Evolutionary conservation across 2,329 filamentous ascomycete species (phyloP).

Genomic region (Volutella citrinella): DNA sequence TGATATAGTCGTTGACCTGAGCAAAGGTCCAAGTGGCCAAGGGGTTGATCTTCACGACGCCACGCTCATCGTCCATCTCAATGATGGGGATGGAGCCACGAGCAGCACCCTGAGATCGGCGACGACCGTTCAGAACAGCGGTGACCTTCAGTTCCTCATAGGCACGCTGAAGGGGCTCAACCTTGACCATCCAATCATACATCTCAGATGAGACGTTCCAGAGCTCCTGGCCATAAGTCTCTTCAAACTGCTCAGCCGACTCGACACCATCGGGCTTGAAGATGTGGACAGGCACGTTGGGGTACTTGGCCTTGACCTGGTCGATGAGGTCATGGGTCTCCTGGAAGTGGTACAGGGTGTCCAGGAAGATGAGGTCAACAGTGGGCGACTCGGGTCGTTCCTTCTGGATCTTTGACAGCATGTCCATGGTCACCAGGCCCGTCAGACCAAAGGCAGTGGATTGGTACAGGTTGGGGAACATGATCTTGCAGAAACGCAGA

Average conservation of each 20-base stretch:
- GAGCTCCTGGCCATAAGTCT: conserved; percentile 74
- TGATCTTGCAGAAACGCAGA: conserved; percentile 85
- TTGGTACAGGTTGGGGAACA: conserved; percentile 86
- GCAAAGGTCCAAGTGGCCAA: conserved; percentile 91
- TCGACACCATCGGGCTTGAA: conserved; percentile 81
- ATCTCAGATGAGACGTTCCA: conserved; percentile 85
- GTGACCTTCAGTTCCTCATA: conserved; percentile 85
- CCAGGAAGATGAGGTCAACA: conserved; percentile 74
- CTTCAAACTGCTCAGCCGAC: conserved; percentile 73
- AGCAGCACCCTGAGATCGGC: conserved; percentile 89
- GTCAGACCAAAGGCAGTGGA: conserved; percentile 81
- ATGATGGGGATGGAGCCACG: conserved; percentile 87
- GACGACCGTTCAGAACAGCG: conserved; percentile 87
- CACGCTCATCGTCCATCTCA: conserved; percentile 83
- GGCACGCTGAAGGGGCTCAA: conserved; percentile 90
- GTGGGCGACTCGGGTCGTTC: conserved; percentile 58
- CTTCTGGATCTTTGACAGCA: conserved; percentile 72
- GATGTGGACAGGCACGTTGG: conserved; percentile 76
- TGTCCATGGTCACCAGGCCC: conserved; percentile 79
- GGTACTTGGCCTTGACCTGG: conserved; percentile 72
- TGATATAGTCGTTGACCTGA: conserved; percentile 85
- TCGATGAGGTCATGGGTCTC: conserved; percentile 75
- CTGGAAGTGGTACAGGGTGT: conserved; percentile 78
- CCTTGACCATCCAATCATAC: conserved; percentile 97
- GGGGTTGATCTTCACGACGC: conserved; percentile 96